Conservation (phyloP, 2,329 filamentous ascomycete species). For the Claviceps spartinae region DNA sequence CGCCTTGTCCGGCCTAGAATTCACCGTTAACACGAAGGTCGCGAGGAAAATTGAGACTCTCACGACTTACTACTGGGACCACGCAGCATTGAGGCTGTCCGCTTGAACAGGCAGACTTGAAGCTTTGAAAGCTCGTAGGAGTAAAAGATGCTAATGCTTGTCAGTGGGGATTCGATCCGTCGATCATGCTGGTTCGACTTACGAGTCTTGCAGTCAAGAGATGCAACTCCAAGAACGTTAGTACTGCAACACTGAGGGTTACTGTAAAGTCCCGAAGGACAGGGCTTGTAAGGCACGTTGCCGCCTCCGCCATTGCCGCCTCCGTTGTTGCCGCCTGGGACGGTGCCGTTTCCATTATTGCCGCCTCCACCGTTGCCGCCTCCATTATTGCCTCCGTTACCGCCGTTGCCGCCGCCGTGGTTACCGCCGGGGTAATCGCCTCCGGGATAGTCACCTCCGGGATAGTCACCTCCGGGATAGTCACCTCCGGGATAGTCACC, state of each 20-base stretch:
- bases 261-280: slow-evolving; percentile 5
- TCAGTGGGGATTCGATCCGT: background rate
- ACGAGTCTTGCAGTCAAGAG: slow-evolving; percentile 7
- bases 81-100: background rate
- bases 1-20: background rate
- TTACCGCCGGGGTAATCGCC: background rate
- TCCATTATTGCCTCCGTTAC: background rate
- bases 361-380: background rate
- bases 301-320: slow-evolving; percentile 1
- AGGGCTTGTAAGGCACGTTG: background rate
- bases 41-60: background rate
- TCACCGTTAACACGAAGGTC: background rate
- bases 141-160: background rate
- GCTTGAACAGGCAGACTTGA: background rate
- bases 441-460: background rate
- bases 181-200: background rate
- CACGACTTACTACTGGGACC: background rate
- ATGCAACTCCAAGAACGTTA: slow-evolving; percentile 7
- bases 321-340: too few relatives aligned
- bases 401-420: background rate
- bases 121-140: background rate
- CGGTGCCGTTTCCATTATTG: background rate
- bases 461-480: background rate
- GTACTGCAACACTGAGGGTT: slow-evolving; percentile 7
- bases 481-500: background rate